Percentiles rank a stretch among this genome's conserved stretches.
Conservation (phyloP, 2,329 filamentous ascomycete species). For the Clarireedia paspali region DNA sequence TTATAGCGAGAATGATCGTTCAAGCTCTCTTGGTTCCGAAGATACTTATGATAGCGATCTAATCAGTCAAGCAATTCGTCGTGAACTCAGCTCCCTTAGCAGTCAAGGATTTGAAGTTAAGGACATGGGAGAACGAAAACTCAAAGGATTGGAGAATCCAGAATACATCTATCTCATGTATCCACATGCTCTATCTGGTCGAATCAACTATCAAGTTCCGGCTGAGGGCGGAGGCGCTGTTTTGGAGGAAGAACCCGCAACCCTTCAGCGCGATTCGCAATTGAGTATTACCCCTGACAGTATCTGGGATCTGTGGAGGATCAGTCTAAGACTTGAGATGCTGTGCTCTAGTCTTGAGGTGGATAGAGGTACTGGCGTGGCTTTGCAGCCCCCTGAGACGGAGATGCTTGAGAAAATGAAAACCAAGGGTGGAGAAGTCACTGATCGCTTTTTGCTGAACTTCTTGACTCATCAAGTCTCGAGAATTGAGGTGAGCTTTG, state of each 20-base stretch:
- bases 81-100: conserved; percentile 78
- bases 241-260: conserved; percentile 40
- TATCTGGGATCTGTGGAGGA: conserved; percentile 79
- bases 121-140: conserved; percentile 86
- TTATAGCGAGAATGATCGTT: conserved; percentile 77
- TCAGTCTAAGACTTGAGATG: conserved; percentile 86
- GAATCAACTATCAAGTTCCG: conserved; percentile 57
- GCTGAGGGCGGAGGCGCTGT: conserved; percentile 33
- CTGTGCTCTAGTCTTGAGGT: conserved; percentile 84
- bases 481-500: conserved; percentile 71
- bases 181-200: conserved; percentile 76
- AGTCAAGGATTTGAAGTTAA: conserved; percentile 95
- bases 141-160: conserved; percentile 96
- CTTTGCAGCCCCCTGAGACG: conserved; percentile 72
- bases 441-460: conserved; percentile 79
- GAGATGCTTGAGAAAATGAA: conserved; percentile 71
- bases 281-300: conserved; percentile 69
- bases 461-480: conserved; percentile 94
- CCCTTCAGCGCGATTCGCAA: conserved; percentile 56
- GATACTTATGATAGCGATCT: conserved; percentile 70
- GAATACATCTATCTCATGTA: conserved; percentile 95
- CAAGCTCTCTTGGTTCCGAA: conserved; percentile 60
- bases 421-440: conserved; percentile 70
- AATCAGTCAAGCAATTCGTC: conserved; percentile 69
- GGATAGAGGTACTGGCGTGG: conserved; percentile 41